These are phyloP conservation scores for Thoreauomyces humboldtii DNA, from an alignment of 192 early-diverging fungal species.

Conservation along the genomic window DNA sequence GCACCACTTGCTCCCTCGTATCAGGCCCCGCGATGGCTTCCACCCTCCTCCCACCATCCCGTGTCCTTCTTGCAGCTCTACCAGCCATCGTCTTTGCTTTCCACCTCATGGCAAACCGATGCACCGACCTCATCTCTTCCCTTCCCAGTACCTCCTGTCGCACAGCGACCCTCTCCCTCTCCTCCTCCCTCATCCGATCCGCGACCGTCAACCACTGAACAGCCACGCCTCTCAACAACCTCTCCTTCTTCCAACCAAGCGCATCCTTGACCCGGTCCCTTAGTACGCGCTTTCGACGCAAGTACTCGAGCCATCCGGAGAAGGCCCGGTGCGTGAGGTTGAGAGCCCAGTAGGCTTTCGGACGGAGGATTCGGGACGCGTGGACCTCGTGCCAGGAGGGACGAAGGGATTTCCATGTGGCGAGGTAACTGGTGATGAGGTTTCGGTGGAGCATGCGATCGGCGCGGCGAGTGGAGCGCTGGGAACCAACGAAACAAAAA, in stretches of 20 bases:
- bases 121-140: not conserved
- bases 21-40: too few species aligned
- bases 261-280: slow-evolving; percentile 10
- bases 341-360: slow-evolving; percentile 9
- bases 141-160: not conserved
- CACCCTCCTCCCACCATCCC: too few species aligned
- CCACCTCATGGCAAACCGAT: not conserved
- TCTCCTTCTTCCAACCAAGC: slow-evolving; percentile 14
- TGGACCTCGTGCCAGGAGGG: slow-evolving; percentile 16
- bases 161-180: not conserved
- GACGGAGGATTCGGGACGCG: not conserved
- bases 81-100: slow-evolving; percentile 2
- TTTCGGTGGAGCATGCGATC: not conserved
- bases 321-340: slow-evolving; percentile 7
- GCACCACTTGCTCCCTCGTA: too few species aligned
- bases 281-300: not conserved
- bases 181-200: not conserved
- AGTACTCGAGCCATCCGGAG: not conserved
- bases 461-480: not conserved
- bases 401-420: not conserved
- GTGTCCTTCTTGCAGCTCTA: not conserved
- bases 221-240: not conserved
- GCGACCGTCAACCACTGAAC: slow-evolving; percentile 12
- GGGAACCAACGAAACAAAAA: not conserved
- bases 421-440: not conserved